Evolutionary conservation across 2,329 filamentous ascomycete species (phyloP), one percentile per base, ranked within the genome.

Genomic region (Cryphonectria radicalis): DNA sequence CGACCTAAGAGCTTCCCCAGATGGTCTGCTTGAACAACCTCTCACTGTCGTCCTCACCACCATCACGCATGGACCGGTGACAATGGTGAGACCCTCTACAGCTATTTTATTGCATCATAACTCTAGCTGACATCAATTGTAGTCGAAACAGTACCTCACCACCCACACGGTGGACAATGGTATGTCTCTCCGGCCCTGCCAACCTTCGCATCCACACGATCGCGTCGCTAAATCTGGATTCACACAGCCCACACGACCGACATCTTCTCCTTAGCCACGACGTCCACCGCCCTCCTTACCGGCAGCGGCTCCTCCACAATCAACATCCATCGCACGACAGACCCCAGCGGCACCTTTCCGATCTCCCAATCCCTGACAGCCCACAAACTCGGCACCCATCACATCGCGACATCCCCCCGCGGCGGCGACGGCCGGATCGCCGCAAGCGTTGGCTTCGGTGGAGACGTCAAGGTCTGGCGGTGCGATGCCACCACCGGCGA

Each of bases 91-190:
- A 66, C 19, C 46, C 37, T 43, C 10, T 65, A 28, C 43, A 25
- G 4, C 19, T 42, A 46, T 11, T n/a, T 25, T 35, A 53, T 63
- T 28, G 32, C 28, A 22, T 25, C n/a, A 11, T 55, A 63, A 63
- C 43, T 13, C 32, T 14, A 22, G 42, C 74, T 79, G 69, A 77
- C 69, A 11, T 35, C 25, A 6, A n/a, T 22, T 71, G 1, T 72
- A 98, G 96, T 99, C 96, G 70, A 98, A 98, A 85, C 96, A 98
- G 91, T 99, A 98, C 81, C 89, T 99, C 74, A 97, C 95, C 78
- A 92, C 92, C 76, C 93, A 97, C 81, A 95, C 94, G 60, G 89
- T 97, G 80, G 93, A 97, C 80, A 89, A 94, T 85, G 94, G 93
- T 93, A 80, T 80, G 85, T 68, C 67, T 63, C 62, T 60, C 1